Evolutionary conservation across 1,284 basidiomycete genomes (phyloP).

Genomic region (Ceratorhiza oryzae-sativae): DNA sequence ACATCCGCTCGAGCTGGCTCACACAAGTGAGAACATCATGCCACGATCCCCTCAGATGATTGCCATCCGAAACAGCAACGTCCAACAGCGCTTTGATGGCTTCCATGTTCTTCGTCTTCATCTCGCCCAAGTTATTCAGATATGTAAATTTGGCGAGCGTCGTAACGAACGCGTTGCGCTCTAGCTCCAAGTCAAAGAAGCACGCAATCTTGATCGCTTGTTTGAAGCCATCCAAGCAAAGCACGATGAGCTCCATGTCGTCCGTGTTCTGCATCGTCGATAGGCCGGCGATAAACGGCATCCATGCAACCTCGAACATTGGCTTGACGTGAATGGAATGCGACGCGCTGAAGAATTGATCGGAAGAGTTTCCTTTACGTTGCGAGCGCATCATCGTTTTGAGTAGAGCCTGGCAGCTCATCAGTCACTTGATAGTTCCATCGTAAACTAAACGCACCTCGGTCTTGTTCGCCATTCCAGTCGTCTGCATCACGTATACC

Average conservation of each 20-base stretch:
- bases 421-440: conserved; percentile 22
- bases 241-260: conserved; percentile 86
- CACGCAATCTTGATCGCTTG: conserved; percentile 92
- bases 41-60: conserved; percentile 94
- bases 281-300: conserved; percentile 91
- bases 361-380: conserved; percentile 70
- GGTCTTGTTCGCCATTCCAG: conserved; percentile 94
- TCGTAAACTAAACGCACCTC: conserved; percentile 63
- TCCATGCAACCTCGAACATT: conserved; percentile 99
- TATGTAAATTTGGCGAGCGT: conserved; percentile 97
- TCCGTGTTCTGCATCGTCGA: conserved; percentile 94
- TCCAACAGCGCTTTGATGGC: conserved; percentile 94
- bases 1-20: conserved; percentile 97
- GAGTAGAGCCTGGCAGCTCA: conserved; percentile 73
- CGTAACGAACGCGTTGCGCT: conserved; percentile 97
- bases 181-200: conserved; percentile 93
- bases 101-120: conserved; percentile 99
- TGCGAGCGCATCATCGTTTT: conserved; percentile 88
- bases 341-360: conserved; percentile 94
- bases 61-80: conserved; percentile 92
- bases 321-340: conserved; percentile 93
- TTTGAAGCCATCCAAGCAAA: conserved; percentile 95
- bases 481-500: conserved; percentile 91
- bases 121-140: conserved; percentile 94
- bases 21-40: conserved; percentile 94